A percentile compares a stretch with the other conserved stretches of the same genome.
phyloP scores from a whole-genome alignment of 2,329 filamentous ascomycete species.

The Cytospora piceae region DNA sequence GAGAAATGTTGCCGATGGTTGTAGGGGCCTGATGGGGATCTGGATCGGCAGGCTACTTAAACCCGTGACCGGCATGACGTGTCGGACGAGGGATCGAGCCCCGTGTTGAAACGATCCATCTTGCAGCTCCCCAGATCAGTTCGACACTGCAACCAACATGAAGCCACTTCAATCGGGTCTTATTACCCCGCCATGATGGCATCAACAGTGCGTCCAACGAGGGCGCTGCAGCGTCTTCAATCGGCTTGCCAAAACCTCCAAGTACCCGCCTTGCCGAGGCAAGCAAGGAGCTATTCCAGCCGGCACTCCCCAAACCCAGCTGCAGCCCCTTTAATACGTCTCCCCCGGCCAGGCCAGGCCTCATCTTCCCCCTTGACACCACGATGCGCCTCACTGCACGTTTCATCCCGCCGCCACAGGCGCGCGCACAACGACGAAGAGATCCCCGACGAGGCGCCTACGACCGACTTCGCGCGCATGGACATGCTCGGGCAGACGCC shows the following conservation, averaged over 20 bases:
- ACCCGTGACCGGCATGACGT: slow-evolving; percentile 27
- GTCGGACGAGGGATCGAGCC: slow-evolving; percentile 14
- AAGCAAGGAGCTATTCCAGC: slow-evolving; percentile 9
- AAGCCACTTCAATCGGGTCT: neutral
- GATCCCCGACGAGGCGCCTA: slow-evolving; percentile 41
- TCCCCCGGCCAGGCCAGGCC: neutral
- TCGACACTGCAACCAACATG: slow-evolving; percentile 25
- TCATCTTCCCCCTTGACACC: neutral
- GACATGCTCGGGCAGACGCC: slow-evolving; percentile 80
- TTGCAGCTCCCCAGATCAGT: slow-evolving; percentile 5
- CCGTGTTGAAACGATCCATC: slow-evolving; percentile 3
- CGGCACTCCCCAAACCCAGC: slow-evolving; percentile 22
- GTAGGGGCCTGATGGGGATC: neutral
- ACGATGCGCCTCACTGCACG: slow-evolving; percentile 27
- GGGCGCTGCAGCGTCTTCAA: slow-evolving; percentile 13
- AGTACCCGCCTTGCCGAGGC: slow-evolving; percentile 4
- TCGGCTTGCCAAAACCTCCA: slow-evolving; percentile 1
- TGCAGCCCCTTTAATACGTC: slow-evolving; percentile 21
- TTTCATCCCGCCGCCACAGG: neutral
- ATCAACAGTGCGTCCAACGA: slow-evolving; percentile 12
- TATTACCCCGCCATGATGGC: slow-evolving; percentile 20
- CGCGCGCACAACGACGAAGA: slow-evolving; percentile 36
- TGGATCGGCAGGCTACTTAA: slow-evolving; percentile 13
- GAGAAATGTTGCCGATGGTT: neutral
- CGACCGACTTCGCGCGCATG: slow-evolving; percentile 71